These are phyloP conservation scores for Amphibolis antarctica DNA, from an alignment of 106 monocot genomes.

Conservation along the genomic window DNA sequence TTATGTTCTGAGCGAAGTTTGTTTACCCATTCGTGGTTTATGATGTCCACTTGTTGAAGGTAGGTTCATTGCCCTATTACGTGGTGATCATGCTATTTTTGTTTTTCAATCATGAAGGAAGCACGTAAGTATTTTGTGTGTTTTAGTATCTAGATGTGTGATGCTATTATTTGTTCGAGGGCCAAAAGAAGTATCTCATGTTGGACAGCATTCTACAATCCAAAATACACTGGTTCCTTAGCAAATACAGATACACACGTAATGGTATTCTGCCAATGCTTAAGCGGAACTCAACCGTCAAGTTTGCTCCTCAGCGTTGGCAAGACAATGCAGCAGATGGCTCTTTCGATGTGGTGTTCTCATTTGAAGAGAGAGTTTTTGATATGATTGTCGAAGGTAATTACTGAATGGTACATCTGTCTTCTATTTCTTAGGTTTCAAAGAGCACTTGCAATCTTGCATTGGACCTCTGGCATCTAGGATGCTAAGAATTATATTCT, in stretches of 20 bases:
- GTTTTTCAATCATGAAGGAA: not conserved
- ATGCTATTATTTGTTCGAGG: not conserved
- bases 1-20: too few species aligned
- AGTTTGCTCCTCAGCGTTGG: constrained; percentile 89
- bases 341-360: constrained; percentile 63
- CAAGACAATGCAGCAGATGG: constrained; percentile 85
- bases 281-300: constrained; percentile 65
- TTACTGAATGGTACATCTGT: too few species aligned
- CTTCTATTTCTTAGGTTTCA: too few species aligned
- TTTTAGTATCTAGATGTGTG: too few species aligned
- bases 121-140: too few species aligned
- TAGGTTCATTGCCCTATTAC: too few species aligned
- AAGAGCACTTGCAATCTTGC: too few species aligned
- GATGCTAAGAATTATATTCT: too few species aligned
- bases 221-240: not conserved
- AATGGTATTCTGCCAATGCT: constrained; percentile 94
- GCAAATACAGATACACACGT: constrained; percentile 56
- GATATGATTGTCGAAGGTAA: constrained; percentile 77
- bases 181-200: not conserved
- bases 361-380: constrained; percentile 95
- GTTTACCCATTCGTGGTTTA: too few species aligned
- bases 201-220: not conserved
- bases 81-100: not conserved
- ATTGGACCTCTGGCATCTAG: too few species aligned
- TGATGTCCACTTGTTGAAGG: too few species aligned